Evolutionary conservation across 495 filamentous ascomycete genomes (phyloP).

Genomic region (Letharia lupina): DNA sequence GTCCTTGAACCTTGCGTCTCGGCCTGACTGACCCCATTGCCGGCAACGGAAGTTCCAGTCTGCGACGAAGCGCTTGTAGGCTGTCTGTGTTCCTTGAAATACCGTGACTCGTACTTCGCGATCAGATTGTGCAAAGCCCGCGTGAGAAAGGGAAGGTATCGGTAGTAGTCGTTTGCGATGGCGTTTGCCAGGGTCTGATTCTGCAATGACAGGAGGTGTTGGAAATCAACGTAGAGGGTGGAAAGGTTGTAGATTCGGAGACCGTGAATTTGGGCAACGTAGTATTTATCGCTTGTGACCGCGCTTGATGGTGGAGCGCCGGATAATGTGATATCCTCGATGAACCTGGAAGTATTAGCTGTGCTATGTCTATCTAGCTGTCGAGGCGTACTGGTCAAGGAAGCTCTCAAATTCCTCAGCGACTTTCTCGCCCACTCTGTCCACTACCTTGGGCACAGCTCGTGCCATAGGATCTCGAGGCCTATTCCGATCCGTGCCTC

Average conservation of each 20-base stretch:
- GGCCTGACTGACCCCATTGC: slow-evolving; percentile 55
- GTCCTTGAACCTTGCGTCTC: slow-evolving; percentile 60
- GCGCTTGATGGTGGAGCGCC: slow-evolving; percentile 67
- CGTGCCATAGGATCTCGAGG: slow-evolving; percentile 51
- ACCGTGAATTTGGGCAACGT: slow-evolving; percentile 90
- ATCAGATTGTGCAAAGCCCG: slow-evolving; percentile 87
- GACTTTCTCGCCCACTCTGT: slow-evolving; percentile 76
- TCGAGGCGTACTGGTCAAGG: slow-evolving; percentile 59
- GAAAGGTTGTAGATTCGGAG: slow-evolving; percentile 80
- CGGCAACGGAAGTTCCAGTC: slow-evolving; percentile 58
- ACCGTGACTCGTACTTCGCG: slow-evolving; percentile 86
- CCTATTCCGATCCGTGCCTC: slow-evolving; percentile 48
- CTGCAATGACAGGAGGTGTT: slow-evolving; percentile 63
- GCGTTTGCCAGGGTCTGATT: slow-evolving; percentile 72
- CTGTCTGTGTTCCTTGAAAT: slow-evolving; percentile 83
- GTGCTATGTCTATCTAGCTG: not conserved
- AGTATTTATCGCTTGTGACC: slow-evolving; percentile 80
- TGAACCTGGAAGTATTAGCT: slow-evolving; percentile 44
- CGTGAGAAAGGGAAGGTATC: slow-evolving; percentile 87
- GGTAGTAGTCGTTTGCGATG: slow-evolving; percentile 84
- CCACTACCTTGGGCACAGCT: slow-evolving; percentile 74
- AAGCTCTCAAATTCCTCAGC: slow-evolving; percentile 81
- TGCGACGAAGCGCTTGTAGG: slow-evolving; percentile 53
- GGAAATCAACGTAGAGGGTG: slow-evolving; percentile 94
- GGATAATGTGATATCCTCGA: slow-evolving; percentile 67